Evolutionary conservation across 345 rosid genomes (phyloP).

Genomic region (Salix purpurea): DNA sequence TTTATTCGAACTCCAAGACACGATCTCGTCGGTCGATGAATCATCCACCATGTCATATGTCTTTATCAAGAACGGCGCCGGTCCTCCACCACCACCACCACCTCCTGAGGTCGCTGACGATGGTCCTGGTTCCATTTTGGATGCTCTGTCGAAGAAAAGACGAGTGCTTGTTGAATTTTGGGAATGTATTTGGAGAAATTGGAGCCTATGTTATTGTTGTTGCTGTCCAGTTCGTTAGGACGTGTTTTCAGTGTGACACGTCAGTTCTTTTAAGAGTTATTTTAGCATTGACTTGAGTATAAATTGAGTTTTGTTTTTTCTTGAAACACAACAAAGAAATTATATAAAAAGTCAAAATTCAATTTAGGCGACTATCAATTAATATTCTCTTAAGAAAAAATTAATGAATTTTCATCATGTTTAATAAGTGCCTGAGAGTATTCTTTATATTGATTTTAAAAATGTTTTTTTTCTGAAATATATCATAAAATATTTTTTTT

Average conservation of each 20-base stretch:
- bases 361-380: no score
- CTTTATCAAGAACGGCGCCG: conserved; percentile 75
- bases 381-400: no score
- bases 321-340: no score
- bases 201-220: background rate
- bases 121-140: conserved; percentile 18
- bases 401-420: no score
- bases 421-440: no score
- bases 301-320: background rate
- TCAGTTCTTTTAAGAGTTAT: background rate
- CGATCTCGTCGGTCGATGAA: conserved; percentile 67
- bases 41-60: conserved; percentile 95
- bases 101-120: background rate
- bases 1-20: conserved; percentile 69
- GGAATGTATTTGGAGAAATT: background rate
- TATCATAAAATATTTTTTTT: no score
- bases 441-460: no score
- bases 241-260: background rate
- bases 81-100: conserved; percentile 40
- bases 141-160: background rate
- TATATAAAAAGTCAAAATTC: no score
- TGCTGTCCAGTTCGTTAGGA: background rate
- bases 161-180: background rate
- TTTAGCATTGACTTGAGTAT: background rate
- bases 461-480: no score